These are phyloP conservation scores for Parathielavia appendiculata DNA, from an alignment of 495 filamentous ascomycete genomes.

Conservation along the genomic window DNA sequence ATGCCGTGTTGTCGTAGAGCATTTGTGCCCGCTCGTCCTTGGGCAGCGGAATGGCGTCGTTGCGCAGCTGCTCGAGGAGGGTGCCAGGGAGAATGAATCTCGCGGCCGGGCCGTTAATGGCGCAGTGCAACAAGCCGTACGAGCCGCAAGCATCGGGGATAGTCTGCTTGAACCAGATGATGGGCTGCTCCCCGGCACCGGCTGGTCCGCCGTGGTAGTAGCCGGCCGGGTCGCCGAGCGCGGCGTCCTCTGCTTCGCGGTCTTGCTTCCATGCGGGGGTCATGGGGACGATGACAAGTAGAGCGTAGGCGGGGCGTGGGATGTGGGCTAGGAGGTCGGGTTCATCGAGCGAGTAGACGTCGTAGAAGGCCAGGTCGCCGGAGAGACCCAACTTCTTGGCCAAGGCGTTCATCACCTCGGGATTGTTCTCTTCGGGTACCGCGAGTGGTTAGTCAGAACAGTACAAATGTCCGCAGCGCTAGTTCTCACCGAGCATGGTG, in stretches of 20 bases:
- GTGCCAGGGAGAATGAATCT: constrained; percentile 43
- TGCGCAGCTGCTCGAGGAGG: constrained; percentile 37
- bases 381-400: constrained; percentile 69
- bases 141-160: constrained; percentile 84
- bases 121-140: constrained; percentile 74
- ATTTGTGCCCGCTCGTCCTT: constrained; percentile 59
- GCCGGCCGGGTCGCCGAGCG: constrained; percentile 14
- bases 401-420: constrained; percentile 69
- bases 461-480: background rate
- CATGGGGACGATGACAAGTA: constrained; percentile 73
- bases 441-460: background rate
- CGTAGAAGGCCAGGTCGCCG: constrained; percentile 62
- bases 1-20: constrained; percentile 61
- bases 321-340: constrained; percentile 64
- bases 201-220: constrained; percentile 14
- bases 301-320: constrained; percentile 66
- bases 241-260: constrained; percentile 54
- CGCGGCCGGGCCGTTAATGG: constrained; percentile 51
- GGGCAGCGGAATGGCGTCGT: constrained; percentile 41
- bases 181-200: constrained; percentile 39
- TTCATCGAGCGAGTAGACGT: constrained; percentile 73
- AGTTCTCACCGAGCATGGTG: constrained; percentile 17
- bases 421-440: constrained; percentile 48
- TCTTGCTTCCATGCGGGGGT: constrained; percentile 55
- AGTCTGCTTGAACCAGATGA: constrained; percentile 86